phyloP scores from a whole-genome alignment of 2,329 filamentous ascomycete species.

The Penicillium concentricum region DNA sequence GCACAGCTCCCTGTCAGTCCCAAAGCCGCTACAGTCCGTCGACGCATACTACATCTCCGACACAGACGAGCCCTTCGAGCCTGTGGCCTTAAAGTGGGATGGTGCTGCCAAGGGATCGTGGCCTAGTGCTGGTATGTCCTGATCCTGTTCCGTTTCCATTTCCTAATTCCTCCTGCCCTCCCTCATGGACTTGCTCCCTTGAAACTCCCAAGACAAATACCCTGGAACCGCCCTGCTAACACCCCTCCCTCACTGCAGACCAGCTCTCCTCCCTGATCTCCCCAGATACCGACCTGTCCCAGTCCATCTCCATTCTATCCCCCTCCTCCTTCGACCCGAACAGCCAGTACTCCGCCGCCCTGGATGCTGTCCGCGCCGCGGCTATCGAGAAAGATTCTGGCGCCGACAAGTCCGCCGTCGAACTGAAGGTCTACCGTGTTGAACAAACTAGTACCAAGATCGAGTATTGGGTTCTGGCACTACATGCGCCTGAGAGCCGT shows the following conservation, averaged over 20 bases:
- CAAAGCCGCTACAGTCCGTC: constrained; percentile 56
- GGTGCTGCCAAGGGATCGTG: constrained; percentile 33
- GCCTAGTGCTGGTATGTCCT: constrained; percentile 35
- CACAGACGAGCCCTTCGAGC: constrained; percentile 80
- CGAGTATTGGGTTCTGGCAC: constrained; percentile 77
- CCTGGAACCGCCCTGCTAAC: constrained; percentile 11
- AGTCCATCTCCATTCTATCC: constrained; percentile 61
- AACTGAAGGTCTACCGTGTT: constrained; percentile 74
- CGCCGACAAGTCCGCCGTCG: constrained; percentile 39
- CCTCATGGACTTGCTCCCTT: background rate
- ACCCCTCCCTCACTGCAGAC: constrained; percentile 45
- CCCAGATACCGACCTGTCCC: constrained; percentile 27
- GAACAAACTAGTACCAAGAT: constrained; percentile 60
- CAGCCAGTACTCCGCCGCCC: constrained; percentile 60
- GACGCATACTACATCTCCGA: constrained; percentile 74
- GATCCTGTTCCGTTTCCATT: background rate
- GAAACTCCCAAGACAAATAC: background rate
- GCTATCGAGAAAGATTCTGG: constrained; percentile 38
- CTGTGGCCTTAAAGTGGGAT: constrained; percentile 65
- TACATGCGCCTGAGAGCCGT: constrained; percentile 58
- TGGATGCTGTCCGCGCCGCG: constrained; percentile 55
- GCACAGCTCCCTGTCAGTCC: constrained; percentile 56
- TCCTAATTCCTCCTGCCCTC: background rate
- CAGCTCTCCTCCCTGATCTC: constrained; percentile 68
- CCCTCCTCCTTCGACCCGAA: constrained; percentile 70